Evolutionary conservation across 1,139 yeast genomes (phyloP).

Genomic region (Suhomyces chickasaworum): DNA sequence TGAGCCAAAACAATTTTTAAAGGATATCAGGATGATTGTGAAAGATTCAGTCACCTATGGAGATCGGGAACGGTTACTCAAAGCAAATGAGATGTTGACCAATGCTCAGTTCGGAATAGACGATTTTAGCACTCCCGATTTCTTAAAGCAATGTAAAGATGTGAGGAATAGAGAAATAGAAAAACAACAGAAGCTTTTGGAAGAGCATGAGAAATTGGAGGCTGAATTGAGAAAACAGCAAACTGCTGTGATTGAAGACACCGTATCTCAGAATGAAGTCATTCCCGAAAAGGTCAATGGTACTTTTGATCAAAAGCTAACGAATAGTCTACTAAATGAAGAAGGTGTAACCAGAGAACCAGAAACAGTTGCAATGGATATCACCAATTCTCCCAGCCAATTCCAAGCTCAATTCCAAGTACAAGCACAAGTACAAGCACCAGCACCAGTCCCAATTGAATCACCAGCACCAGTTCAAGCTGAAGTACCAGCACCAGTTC

Average conservation of each 20-base stretch:
- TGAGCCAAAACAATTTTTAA: constrained; percentile 86
- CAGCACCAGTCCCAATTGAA: background rate
- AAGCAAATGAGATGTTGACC: constrained; percentile 95
- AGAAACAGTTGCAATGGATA: background rate
- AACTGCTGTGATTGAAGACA: background rate
- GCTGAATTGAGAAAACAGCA: constrained; percentile 30
- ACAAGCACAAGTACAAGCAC: background rate
- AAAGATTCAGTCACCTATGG: constrained; percentile 73
- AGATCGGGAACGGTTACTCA: constrained; percentile 82
- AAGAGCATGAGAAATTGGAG: constrained; percentile 37
- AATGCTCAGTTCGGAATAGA: constrained; percentile 96
- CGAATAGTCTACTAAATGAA: background rate
- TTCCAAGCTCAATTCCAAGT: background rate
- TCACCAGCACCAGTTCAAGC: background rate
- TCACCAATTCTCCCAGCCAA: background rate
- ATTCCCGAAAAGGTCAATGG: background rate
- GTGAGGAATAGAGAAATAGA: constrained; percentile 68
- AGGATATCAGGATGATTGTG: constrained; percentile 82
- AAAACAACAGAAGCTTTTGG: constrained; percentile 50
- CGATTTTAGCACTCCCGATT: constrained; percentile 76
- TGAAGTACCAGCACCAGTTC: background rate
- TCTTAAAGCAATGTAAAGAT: constrained; percentile 74
- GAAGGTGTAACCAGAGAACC: background rate
- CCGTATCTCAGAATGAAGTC: background rate
- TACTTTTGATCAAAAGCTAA: background rate